These are phyloP conservation scores for Candida maesae DNA, from an alignment of 805 yeast species.

Conservation along the genomic window DNA sequence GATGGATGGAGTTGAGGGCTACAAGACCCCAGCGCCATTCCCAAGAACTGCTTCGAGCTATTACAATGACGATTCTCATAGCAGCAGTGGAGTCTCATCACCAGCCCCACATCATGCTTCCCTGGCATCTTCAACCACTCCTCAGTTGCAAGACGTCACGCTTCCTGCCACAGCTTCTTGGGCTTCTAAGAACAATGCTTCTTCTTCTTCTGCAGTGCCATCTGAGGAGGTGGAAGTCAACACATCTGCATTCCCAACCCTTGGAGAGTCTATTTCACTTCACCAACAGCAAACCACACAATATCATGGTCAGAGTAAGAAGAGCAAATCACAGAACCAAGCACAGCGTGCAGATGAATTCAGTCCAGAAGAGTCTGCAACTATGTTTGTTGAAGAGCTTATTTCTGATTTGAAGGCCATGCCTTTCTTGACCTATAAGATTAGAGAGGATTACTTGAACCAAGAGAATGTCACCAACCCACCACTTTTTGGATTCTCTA, in stretches of 20 bases:
- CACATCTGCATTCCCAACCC: slow-evolving; percentile 56
- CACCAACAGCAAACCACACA: slow-evolving; percentile 29
- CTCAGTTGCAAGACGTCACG: slow-evolving; percentile 32
- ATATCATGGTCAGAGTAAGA: slow-evolving; percentile 26
- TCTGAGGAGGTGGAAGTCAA: slow-evolving; percentile 23
- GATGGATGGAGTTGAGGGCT: slow-evolving; percentile 34
- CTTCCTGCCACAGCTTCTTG: slow-evolving; percentile 74
- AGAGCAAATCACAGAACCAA: slow-evolving; percentile 23
- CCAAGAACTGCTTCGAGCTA: slow-evolving; percentile 8
- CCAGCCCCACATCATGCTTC: slow-evolving; percentile 15
- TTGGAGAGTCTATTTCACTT: slow-evolving; percentile 41
- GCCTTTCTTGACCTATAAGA: slow-evolving; percentile 11
- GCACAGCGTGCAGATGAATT: slow-evolving; percentile 23
- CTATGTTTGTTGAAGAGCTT: neutral
- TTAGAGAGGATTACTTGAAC: slow-evolving; percentile 5
- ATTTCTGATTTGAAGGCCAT: slow-evolving; percentile 31
- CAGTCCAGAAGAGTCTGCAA: slow-evolving; percentile 42
- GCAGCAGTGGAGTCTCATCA: slow-evolving; percentile 13
- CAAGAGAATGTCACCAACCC: slow-evolving; percentile 1
- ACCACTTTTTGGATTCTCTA: slow-evolving; percentile 9
- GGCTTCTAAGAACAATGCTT: slow-evolving; percentile 34
- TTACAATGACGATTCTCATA: slow-evolving; percentile 7
- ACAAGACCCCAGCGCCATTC: slow-evolving; percentile 16
- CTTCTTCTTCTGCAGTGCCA: slow-evolving; percentile 14
- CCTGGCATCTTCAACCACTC: slow-evolving; percentile 2